Base-by-base conservation (phyloP, 345 rosid genomes). In the Dipteronia sinensis region DNA sequence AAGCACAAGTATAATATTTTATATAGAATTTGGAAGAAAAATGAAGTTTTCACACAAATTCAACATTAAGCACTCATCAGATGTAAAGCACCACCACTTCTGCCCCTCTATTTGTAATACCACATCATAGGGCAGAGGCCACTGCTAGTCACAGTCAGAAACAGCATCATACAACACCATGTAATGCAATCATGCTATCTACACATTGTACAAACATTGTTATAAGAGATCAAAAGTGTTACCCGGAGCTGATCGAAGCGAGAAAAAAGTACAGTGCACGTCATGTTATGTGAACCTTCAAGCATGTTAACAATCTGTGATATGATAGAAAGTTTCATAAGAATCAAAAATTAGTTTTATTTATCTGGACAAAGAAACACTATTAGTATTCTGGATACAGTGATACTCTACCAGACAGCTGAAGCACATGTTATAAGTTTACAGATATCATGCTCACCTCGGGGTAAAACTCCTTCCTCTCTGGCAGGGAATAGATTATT, bases 401-500 rank as follows among this genome's bases (percentile, higher is more conserved):
- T 0, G n/a, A 29, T 6, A 4, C 62, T 51, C 67, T 38, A 34
- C 29, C 56, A 73, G 47, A 40, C 49, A 2, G 59, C 15, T 40
- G 22, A n/a, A 38, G 38, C 38, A 64, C 31, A 12, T 62, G 29
- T 47, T 17, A 56, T 66, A 72, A 16, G 74, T 69, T 76, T 40
- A 66, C 74, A 42, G 34, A 44, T 55, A 49, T 27, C 31, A 59
- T 58, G 56, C 88, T 86, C 76, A 89, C 99, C 97, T 96, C 94
- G 40, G 94, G 92, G 78, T 94, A 96, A 71, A 96, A 94, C 86
- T 96, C 98, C 82, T 94, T 96, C 78, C 97, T 84, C 77, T 96
- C 97, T 0, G 98, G 98, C 42, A 94, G 92, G 71, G 98, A 96
- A 83, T 94, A 96, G 67, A 96, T 80, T 15, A 96, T 92, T 76